Evolutionary conservation across 305 asterid species (phyloP).

Genomic region (Striga hermonthica): DNA sequence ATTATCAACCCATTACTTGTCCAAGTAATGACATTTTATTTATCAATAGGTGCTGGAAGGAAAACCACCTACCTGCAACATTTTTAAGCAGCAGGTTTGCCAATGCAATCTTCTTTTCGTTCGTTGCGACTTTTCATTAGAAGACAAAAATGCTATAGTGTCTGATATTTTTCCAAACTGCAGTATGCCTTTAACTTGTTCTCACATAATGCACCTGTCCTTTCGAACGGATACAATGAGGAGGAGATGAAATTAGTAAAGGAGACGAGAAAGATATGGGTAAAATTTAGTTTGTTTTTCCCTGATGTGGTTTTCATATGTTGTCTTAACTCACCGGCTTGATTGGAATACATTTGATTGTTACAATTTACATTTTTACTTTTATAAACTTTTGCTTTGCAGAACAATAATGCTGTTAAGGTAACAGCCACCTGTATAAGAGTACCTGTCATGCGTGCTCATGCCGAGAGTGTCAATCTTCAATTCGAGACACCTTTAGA

Average conservation of each 20-base stretch:
- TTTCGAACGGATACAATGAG: constrained; percentile 89
- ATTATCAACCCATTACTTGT: constrained; percentile 9
- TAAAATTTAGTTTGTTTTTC: constrained; percentile 30
- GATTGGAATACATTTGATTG: not conserved
- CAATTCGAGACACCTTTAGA: constrained; percentile 85
- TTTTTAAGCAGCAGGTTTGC: constrained; percentile 73
- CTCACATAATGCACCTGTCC: constrained; percentile 91
- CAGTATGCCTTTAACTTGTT: constrained; percentile 98
- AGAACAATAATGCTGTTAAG: constrained; percentile 68
- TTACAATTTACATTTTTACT: not conserved
- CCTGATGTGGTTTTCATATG: not conserved
- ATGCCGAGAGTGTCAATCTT: constrained; percentile 95
- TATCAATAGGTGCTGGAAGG: constrained; percentile 65
- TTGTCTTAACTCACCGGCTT: constrained; percentile 6
- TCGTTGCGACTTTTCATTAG: not conserved
- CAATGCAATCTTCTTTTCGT: constrained; percentile 20
- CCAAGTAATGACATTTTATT: constrained; percentile 21
- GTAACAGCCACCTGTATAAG: constrained; percentile 96
- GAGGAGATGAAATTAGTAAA: constrained; percentile 97
- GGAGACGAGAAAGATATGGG: constrained; percentile 97
- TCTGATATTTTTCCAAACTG: constrained; percentile 31
- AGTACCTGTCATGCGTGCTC: constrained; percentile 99
- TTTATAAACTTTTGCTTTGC: constrained; percentile 17
- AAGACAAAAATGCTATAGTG: not conserved
- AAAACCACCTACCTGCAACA: constrained; percentile 80